phyloP scores from a whole-genome alignment of 352 stramenopile species.

The Globisporangium alternatum region DNA sequence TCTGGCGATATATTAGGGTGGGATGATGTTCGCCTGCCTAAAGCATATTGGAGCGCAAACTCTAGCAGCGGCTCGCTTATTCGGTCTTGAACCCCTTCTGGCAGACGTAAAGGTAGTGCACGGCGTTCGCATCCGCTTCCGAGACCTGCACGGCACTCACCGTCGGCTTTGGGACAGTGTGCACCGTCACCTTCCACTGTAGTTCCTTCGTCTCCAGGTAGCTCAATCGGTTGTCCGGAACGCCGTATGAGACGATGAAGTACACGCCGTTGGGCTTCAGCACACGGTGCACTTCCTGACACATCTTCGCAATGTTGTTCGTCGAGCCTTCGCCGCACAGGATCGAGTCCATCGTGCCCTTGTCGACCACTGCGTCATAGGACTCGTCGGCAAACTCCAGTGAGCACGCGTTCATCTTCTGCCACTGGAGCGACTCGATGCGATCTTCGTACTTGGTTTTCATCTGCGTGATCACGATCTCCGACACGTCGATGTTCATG shows the following conservation, averaged over 20 bases:
- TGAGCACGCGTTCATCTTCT: constrained; percentile 94
- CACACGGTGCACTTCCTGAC: constrained; percentile 91
- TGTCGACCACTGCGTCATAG: constrained; percentile 94
- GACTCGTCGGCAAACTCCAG: constrained; percentile 94
- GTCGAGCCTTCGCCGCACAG: constrained; percentile 95
- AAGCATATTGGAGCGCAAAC: neutral
- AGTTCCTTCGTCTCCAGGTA: constrained; percentile 97
- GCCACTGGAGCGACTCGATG: constrained; percentile 87
- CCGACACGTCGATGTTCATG: constrained; percentile 95
- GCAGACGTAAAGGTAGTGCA: constrained; percentile 97
- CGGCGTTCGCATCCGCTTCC: constrained; percentile 91
- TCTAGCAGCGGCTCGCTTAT: constrained; percentile 1
- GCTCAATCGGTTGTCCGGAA: constrained; percentile 94
- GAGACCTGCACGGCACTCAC: constrained; percentile 92
- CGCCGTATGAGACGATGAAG: constrained; percentile 94
- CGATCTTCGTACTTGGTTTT: constrained; percentile 91
- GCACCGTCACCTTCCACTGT: constrained; percentile 92
- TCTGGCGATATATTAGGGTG: constrained; percentile 12
- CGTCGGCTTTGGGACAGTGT: constrained; percentile 95
- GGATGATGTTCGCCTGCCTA: neutral
- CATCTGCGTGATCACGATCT: constrained; percentile 95
- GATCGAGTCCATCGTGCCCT: constrained; percentile 95
- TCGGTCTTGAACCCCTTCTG: constrained; percentile 82
- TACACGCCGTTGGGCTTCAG: constrained; percentile 95
- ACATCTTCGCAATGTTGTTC: constrained; percentile 95